Evolutionary conservation across 2,329 filamentous ascomycete genomes (phyloP), one percentile per base, ranked within the genome.

Genomic region (Gnomoniopsis sp.): DNA sequence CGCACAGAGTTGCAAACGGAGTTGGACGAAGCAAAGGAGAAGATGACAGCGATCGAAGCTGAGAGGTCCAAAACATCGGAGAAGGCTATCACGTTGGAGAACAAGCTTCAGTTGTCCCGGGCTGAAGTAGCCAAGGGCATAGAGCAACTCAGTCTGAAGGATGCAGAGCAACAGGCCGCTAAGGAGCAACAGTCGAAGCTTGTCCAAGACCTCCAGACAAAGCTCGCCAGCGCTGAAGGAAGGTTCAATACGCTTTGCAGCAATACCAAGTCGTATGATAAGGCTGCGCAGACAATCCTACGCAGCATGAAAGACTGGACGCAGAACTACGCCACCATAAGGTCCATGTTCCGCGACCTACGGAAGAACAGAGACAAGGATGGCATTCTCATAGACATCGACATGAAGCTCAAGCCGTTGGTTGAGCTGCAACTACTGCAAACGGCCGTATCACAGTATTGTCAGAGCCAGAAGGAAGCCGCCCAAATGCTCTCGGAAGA

Each of bases 1-100:
- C 63, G 62, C 11, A 53, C 53, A 23, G 52, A 58, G 10, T 60
- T 72, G 30, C 65, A 69, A 38, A 56, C 65, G 30, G 66, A 72
- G 43, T 60, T 75, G 7, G 59, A 69, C 15, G 62, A 64, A 12
- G 61, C 64, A 33, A 68, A 65, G 23, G 60, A 67, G 50, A 57
- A 64, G 30, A 26, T 65, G n/a, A 55, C 58, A n/a, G 49, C 63
- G 38, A 59, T 56, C 21, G 56, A 63, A 57, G 50, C 60, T 21
- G 46, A 36, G 3, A 30, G 51, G 6, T 30, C 21, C n/a, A 60
- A 53, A 10, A 52, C 57, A 6, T 50, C 58, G 6, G 30, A 36
- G 6, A 62, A 49, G 11, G 61, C 66, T 6, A 43, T 17, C 6
- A 22, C 14, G 30, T 38, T 62, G 22, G 47, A 55, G 56, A 22